These are phyloP conservation scores for Theobroma grandiflorum DNA, from an alignment of 441 rosid genomes.

Conservation along the genomic window DNA sequence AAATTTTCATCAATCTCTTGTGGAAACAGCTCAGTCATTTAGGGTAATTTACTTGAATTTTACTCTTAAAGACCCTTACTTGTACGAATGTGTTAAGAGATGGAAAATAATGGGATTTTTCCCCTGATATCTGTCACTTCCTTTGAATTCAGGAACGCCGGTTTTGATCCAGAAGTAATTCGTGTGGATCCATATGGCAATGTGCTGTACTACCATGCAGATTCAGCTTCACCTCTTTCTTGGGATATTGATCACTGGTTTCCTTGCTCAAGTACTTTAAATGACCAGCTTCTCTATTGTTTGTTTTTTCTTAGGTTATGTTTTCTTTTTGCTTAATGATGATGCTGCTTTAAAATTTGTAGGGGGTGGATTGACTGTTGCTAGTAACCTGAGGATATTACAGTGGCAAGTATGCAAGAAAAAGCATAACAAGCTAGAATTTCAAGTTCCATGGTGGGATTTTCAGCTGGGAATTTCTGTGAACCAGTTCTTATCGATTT, in stretches of 20 bases:
- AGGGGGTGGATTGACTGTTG: constrained; percentile 97
- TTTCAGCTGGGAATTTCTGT: constrained; percentile 85
- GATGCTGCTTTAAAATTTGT: constrained; percentile 19
- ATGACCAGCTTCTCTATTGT: constrained; percentile 6
- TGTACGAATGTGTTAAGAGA: not conserved
- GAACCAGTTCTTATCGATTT: constrained; percentile 83
- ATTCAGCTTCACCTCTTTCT: constrained; percentile 94
- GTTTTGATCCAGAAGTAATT: constrained; percentile 88
- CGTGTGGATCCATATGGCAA: constrained; percentile 90
- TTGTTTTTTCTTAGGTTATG: not conserved
- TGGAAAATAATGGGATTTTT: not conserved
- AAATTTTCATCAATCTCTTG: constrained; percentile 65
- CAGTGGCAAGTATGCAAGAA: constrained; percentile 92
- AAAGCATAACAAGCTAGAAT: constrained; percentile 81
- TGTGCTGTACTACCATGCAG: constrained; percentile 88
- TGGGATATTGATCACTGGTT: constrained; percentile 98
- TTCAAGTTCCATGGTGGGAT: constrained; percentile 96
- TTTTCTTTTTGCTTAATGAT: not conserved
- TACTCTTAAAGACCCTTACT: not conserved
- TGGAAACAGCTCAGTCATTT: constrained; percentile 95
- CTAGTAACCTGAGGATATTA: constrained; percentile 82
- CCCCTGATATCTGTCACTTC: not conserved
- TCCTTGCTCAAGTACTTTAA: constrained; percentile 78
- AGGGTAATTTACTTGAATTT: constrained; percentile 53
- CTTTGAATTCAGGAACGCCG: constrained; percentile 74